These are phyloP conservation scores for Przewalskia tangutica DNA, from an alignment of 257 asterid species.

Conservation along the genomic window DNA sequence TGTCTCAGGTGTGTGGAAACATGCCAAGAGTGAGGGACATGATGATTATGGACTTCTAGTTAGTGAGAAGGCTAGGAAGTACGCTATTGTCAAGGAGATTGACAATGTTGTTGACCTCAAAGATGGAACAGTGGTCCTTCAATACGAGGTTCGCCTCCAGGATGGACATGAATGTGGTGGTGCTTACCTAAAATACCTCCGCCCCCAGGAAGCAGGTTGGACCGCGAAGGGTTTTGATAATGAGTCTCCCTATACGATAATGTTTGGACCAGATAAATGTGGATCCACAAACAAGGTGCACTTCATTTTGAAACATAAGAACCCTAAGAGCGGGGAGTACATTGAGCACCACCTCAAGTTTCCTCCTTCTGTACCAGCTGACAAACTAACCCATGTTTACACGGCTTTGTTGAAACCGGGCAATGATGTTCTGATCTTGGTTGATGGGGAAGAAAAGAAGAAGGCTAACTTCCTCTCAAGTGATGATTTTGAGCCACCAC, in stretches of 20 bases:
- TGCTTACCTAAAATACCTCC: slow-evolving; percentile 86
- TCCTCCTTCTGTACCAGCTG: slow-evolving; percentile 89
- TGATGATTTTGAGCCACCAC: slow-evolving; percentile 84
- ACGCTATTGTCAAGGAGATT: slow-evolving; percentile 83
- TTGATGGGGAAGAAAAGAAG: slow-evolving; percentile 96
- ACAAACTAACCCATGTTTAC: slow-evolving; percentile 88
- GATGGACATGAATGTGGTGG: slow-evolving; percentile 97
- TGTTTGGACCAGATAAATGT: slow-evolving; percentile 98
- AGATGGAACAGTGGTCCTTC: slow-evolving; percentile 74
- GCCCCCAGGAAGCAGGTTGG: slow-evolving; percentile 93
- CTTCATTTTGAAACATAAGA: slow-evolving; percentile 83
- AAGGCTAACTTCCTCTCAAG: slow-evolving; percentile 64
- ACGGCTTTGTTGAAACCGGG: slow-evolving; percentile 81
- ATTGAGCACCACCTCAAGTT: slow-evolving; percentile 91
- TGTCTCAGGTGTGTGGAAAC: slow-evolving; percentile 88
- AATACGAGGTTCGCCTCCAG: slow-evolving; percentile 86
- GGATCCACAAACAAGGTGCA: slow-evolving; percentile 96
- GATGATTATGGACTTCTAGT: slow-evolving; percentile 95
- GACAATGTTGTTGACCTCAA: slow-evolving; percentile 50
- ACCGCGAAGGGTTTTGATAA: slow-evolving; percentile 67
- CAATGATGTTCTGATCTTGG: slow-evolving; percentile 55
- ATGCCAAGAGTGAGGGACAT: slow-evolving; percentile 81
- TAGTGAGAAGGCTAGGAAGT: slow-evolving; percentile 71
- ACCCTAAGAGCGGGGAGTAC: slow-evolving; percentile 71
- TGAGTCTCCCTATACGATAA: slow-evolving; percentile 84